Base-by-base conservation (phyloP, 1,139 yeast species). In the Suhomyces wounanorum region DNA sequence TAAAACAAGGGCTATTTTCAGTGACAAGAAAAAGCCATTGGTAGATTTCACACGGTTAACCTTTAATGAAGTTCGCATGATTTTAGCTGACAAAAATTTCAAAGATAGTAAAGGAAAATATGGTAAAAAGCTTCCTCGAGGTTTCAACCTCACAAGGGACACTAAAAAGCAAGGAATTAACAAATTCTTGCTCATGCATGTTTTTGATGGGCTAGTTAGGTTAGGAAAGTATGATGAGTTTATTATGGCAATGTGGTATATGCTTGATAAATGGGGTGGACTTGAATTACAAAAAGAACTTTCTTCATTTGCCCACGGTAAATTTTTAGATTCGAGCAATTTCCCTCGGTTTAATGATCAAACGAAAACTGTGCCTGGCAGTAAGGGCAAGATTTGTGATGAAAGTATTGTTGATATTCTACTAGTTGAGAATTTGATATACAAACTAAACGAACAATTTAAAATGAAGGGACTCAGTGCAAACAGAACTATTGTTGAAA, bases 171-270 rank as follows among this genome's bases (percentile, higher is more conserved):
- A 54, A 7, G 65, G 56, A 3, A 59, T 61, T 52, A 73, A 75
- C 54, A 67, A 65, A 48, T 75, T 72, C 50, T 50, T 75, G 14
- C 58, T 75, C 39, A 65, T 65, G 52, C 60, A 62, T 23, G 60
- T 63, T 1, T 59, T 76, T 37, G 78, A 75, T 49, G 69, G 69
- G 1, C 60, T 77, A 26, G 47, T 65, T 18, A 63, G 65, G 25
- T 53, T 75, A 48, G 79, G 78, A 10, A 65, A 62, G 47, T 61
- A 65, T 18, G 57, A 61, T 13, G 76, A 72, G 48, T 72, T 70
- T 47, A 55, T 68, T 23, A 52, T 61, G 41, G 63, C 67, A 2
- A 56, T 68, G 26, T 73, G 74, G 75, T 67, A 64, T 40, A 45
- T 65, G 1, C 55, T 75, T 37, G 58, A 63, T 46, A 63, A 63